These are phyloP conservation scores for Pseudoturritis turrita DNA, from an alignment of 345 rosid genomes.

Conservation along the genomic window DNA sequence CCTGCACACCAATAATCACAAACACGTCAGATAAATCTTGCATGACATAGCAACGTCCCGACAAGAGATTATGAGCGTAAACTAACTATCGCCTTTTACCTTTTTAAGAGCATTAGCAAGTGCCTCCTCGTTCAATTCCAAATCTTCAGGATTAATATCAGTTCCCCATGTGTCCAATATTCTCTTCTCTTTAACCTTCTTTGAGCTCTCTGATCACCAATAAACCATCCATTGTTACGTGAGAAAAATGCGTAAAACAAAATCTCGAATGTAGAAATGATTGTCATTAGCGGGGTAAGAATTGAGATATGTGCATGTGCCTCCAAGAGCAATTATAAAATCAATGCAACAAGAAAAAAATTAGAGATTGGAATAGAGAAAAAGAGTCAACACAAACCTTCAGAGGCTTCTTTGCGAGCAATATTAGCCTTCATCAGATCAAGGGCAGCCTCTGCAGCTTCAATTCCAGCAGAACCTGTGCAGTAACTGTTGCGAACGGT, in stretches of 20 bases:
- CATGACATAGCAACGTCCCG: neutral
- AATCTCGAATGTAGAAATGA: neutral
- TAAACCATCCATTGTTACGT: neutral
- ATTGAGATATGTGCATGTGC: too few species aligned
- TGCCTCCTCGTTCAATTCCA: conserved; percentile 56
- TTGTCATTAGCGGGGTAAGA: neutral
- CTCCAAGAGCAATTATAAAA: too few species aligned
- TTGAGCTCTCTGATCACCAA: conserved; percentile 21
- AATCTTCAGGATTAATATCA: conserved; percentile 55
- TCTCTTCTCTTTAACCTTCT: conserved; percentile 55
- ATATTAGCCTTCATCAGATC: conserved; percentile 85
- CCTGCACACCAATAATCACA: conserved; percentile 25
- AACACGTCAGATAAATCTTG: neutral
- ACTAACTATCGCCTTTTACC: conserved; percentile 6
- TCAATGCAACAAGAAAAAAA: neutral
- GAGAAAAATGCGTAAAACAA: conserved; percentile 10
- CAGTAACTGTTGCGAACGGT: conserved; percentile 77
- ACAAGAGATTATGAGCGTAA: neutral
- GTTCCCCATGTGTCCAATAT: conserved; percentile 83
- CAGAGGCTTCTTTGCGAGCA: conserved; percentile 61
- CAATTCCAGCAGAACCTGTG: conserved; percentile 88
- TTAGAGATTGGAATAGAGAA: neutral
- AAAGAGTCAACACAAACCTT: conserved; percentile 30
- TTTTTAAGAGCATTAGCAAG: conserved; percentile 63
- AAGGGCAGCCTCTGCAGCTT: conserved; percentile 84